Evolutionary conservation across 129 eudicot species (phyloP).

Genomic region (Chrysanthemum seticuspe): DNA sequence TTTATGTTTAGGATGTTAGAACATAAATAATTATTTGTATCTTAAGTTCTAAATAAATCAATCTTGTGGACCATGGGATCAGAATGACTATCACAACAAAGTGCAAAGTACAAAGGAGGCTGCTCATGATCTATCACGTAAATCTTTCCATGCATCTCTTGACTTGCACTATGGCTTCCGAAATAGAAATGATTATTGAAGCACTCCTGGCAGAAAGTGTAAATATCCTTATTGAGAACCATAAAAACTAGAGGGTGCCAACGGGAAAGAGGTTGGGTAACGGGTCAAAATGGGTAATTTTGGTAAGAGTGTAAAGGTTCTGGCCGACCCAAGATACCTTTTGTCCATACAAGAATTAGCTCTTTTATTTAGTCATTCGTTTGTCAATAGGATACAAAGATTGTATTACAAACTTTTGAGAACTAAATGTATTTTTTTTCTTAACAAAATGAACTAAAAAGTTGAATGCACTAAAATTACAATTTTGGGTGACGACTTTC

Average conservation of each 20-base stretch:
- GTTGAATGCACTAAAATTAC: too few species aligned
- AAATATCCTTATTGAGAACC: constrained; percentile 10
- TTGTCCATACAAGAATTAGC: background rate
- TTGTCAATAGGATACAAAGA: too few species aligned
- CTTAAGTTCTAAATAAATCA: too few species aligned
- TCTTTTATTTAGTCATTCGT: background rate
- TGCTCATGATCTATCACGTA: constrained; percentile 24
- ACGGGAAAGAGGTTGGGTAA: background rate
- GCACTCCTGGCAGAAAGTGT: constrained; percentile 47
- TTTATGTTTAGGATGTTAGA: too few species aligned
- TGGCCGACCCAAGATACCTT: background rate
- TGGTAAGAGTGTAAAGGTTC: background rate
- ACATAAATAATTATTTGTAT: too few species aligned
- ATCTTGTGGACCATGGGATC: constrained; percentile 63
- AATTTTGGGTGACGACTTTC: too few species aligned
- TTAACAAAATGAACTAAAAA: too few species aligned
- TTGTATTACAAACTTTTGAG: too few species aligned
- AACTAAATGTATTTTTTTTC: too few species aligned
- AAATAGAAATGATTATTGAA: constrained; percentile 48
- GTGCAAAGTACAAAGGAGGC: constrained; percentile 56
- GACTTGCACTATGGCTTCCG: constrained; percentile 56
- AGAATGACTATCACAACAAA: constrained; percentile 70
- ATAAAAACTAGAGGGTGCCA: background rate
- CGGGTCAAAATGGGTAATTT: background rate
- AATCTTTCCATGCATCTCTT: constrained; percentile 43